phyloP scores from a whole-genome alignment of 805 yeast genomes.

The Ogataea populi-albae region DNA sequence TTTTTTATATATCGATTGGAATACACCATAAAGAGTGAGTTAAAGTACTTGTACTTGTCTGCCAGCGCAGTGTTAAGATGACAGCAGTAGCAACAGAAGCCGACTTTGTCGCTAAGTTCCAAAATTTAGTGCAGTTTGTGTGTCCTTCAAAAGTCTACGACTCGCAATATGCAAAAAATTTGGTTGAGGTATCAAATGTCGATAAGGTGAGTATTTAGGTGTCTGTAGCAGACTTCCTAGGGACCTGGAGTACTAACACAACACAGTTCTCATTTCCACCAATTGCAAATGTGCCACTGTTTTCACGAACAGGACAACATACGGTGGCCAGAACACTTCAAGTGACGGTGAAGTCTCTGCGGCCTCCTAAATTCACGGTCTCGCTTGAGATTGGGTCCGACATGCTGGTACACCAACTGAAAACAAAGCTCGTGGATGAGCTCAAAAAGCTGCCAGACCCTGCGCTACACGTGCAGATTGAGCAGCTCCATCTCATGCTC shows the following conservation, averaged over 20 bases:
- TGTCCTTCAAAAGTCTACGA: conserved; percentile 28
- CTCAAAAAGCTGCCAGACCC: conserved; percentile 38
- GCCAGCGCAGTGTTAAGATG: no score
- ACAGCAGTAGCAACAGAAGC: conserved; percentile 31
- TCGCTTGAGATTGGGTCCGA: conserved; percentile 20
- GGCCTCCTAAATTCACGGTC: conserved; percentile 62
- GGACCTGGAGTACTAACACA: conserved; percentile 8
- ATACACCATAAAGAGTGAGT: no score
- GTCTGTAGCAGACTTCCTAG: neutral
- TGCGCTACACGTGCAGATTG: conserved; percentile 23
- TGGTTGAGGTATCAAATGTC: conserved; percentile 8
- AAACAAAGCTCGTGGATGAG: no score
- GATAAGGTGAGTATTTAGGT: conserved; percentile 11
- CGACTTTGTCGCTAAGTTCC: conserved; percentile 48
- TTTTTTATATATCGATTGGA: no score
- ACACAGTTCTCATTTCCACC: conserved; percentile 14
- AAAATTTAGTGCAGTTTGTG: conserved; percentile 46
- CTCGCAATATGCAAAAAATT: conserved; percentile 9
- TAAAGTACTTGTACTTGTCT: no score
- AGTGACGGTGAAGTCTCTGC: conserved; percentile 59
- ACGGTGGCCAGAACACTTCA: conserved; percentile 8
- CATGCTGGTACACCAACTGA: no score
- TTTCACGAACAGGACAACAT: conserved; percentile 33
- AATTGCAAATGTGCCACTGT: conserved; percentile 26
- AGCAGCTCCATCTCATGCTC: conserved; percentile 44